Evolutionary conservation across 1,139 yeast genomes (phyloP).

Genomic region (Debaryomycetaceae sp.): DNA sequence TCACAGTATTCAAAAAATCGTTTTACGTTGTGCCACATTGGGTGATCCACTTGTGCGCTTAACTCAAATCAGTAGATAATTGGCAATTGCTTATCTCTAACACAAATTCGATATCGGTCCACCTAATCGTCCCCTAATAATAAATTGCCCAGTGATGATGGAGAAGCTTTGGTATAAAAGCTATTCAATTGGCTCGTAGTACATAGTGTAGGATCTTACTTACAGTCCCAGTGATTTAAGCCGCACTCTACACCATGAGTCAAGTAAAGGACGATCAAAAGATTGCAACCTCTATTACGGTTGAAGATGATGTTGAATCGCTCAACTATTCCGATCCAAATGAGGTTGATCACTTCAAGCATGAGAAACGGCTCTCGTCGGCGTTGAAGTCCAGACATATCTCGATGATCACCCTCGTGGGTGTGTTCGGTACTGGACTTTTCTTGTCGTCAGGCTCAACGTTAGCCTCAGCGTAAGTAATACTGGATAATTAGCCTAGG

Average conservation of each 20-base stretch:
- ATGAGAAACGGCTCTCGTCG: slow-evolving; percentile 2
- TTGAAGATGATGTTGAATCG: background rate
- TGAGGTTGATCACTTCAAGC: background rate
- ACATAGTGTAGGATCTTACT: too few relatives aligned
- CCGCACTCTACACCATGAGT: background rate
- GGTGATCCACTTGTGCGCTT: too few relatives aligned
- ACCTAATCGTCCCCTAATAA: too few relatives aligned
- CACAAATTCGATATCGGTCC: background rate
- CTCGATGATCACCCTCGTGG: slow-evolving; percentile 30
- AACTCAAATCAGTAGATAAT: background rate
- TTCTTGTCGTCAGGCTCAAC: slow-evolving; percentile 20
- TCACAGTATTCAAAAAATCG: too few relatives aligned
- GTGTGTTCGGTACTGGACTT: slow-evolving; percentile 25
- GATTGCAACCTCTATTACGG: background rate
- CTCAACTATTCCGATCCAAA: background rate
- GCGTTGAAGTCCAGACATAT: slow-evolving; percentile 26
- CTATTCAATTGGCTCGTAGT: background rate
- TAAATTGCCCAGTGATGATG: too few relatives aligned
- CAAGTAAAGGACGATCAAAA: background rate
- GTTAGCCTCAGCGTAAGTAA: slow-evolving; percentile 10
- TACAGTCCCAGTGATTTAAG: too few relatives aligned
- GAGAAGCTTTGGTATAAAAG: background rate
- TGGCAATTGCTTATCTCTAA: background rate
- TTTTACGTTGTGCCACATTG: too few relatives aligned
- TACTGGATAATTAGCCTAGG: background rate